Evolutionary conservation across 192 early-diverging fungal species (phyloP), one percentile per base, ranked within the genome.

Genomic region (Podila clonocystis): DNA sequence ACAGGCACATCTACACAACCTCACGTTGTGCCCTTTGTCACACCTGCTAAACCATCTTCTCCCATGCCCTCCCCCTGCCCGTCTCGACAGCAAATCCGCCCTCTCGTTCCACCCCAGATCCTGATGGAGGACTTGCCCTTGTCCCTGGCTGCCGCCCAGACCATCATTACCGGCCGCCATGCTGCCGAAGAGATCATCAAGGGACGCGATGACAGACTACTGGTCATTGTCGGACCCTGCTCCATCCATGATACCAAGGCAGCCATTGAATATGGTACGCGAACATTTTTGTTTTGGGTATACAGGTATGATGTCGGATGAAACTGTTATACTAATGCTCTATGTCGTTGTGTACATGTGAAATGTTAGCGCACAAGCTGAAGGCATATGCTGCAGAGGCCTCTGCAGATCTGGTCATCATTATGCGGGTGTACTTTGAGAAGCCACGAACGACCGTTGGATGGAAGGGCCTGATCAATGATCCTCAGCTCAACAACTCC

Each of bases 391-490:
- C 89, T 24, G 84, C 90, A 11, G 73, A 82, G 28, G 85, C 84
- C 3, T 65, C 70, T 34, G 85, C 88, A 30, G 93, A 95, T 60
- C 76, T 95, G 78, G 87, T 85, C 26, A 91, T 95, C 33, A 79
- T 95, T 33, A 95, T 95, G 94, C 87, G 94, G 62, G 91, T 93
- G 50, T 95, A 95, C 87, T 95, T 95, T 87, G 94, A 94, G 82
- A 95, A 95, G 83, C 94, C 94, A 11, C 85, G 93, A 67, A 93
- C 92, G 13, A 94, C 92, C 19, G 89, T 95, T 13, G 96, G 96
- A 20, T 98, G 96, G 96, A 97, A 97, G 83, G 97, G 96, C 29
- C 87, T 98, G 41, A 98, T 95, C 79, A 94, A 94, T 77, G 94
- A 94, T 68, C 93, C 93, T 29, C 82, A 87, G 29, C 83, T 94